Percentiles rank a stretch among this genome's conserved stretches.
Conservation (phyloP, 257 asterid species). For the Coffea canephora region DNA sequence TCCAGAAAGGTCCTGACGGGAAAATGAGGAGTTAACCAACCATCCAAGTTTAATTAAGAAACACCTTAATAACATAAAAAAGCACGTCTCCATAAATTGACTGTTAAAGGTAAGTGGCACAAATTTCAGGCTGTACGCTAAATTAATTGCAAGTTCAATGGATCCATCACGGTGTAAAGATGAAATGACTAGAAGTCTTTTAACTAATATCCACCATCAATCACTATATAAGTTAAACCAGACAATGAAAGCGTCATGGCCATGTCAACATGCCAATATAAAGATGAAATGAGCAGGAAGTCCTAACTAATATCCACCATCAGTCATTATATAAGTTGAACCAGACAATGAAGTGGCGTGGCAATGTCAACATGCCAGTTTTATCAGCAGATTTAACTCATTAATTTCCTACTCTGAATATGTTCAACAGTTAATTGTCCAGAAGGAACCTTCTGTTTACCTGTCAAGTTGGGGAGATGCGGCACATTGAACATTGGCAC, state of each 20-base stretch:
- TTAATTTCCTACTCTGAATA: no score
- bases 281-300: neutral
- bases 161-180: neutral
- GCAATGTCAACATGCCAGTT: neutral
- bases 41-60: neutral
- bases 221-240: neutral
- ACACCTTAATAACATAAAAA: neutral
- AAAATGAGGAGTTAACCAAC: neutral
- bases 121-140: neutral
- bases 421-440: neutral
- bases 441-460: conserved; percentile 24
- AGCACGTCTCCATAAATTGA: neutral
- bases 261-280: neutral
- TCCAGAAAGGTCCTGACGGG: conserved; percentile 37
- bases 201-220: neutral
- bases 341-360: no score
- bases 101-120: neutral
- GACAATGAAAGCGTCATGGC: neutral
- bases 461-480: conserved; percentile 40
- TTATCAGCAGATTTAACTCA: neutral
- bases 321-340: no score
- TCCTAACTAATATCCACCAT: neutral
- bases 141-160: neutral
- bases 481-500: conserved; percentile 25
- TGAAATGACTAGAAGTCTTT: neutral